phyloP scores from a whole-genome alignment of 768 basidiomycete species.

The Tulasnella sp. region DNA sequence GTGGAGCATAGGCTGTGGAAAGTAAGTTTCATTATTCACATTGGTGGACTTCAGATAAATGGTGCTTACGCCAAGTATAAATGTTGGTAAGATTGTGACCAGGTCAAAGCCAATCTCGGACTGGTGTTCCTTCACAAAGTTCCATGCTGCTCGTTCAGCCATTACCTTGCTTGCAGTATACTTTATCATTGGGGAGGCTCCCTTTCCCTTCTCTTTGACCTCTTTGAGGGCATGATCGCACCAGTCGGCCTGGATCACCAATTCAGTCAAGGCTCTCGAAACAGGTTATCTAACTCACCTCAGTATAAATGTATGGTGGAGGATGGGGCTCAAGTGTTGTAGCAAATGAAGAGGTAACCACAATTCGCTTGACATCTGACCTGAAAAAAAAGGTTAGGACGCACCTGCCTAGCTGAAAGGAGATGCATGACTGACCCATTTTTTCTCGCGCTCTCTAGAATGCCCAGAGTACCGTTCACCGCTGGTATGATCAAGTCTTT shows the following conservation, averaged over 20 bases:
- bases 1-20: too few relatives aligned
- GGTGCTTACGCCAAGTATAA: neutral
- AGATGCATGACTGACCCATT: slow-evolving; percentile 24
- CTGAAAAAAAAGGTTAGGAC: neutral
- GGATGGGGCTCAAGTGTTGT: neutral
- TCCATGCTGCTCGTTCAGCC: slow-evolving; percentile 25
- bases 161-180: slow-evolving; percentile 20
- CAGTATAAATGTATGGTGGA: neutral
- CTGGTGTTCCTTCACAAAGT: slow-evolving; percentile 20
- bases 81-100: slow-evolving; percentile 13
- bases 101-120: slow-evolving; percentile 20
- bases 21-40: too few relatives aligned
- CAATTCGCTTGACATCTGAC: neutral
- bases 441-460: slow-evolving; percentile 25
- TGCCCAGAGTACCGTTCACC: slow-evolving; percentile 26
- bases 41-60: too few relatives aligned
- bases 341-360: neutral
- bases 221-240: neutral
- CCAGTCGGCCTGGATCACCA: neutral
- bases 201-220: neutral
- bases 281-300: neutral
- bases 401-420: too few relatives aligned
- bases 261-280: too few relatives aligned
- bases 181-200: neutral
- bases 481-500: slow-evolving; percentile 29